Evolutionary conservation across 768 basidiomycete species (phyloP).

Genomic region (Mycena capillaripes): DNA sequence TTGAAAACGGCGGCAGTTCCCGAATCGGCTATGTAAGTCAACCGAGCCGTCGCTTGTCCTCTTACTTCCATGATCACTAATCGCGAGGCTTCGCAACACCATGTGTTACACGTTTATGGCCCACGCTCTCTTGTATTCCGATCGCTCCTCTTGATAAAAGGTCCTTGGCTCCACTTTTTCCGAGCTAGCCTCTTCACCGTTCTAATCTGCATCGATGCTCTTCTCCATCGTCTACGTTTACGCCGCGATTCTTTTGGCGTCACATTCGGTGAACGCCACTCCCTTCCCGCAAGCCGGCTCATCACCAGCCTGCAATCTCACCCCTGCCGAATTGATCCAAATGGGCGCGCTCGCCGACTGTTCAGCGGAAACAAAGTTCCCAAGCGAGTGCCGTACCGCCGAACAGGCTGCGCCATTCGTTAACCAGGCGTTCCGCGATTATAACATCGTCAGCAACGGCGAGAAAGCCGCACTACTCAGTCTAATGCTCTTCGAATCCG

Average conservation of each 20-base stretch:
- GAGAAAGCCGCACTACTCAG: constrained; percentile 42
- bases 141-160: not conserved
- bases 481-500: constrained; percentile 40
- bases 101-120: not conserved
- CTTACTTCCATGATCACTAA: too few relatives aligned
- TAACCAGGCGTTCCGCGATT: constrained; percentile 39
- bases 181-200: not conserved
- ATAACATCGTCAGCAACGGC: constrained; percentile 32
- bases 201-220: not conserved
- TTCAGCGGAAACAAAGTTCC: constrained; percentile 25
- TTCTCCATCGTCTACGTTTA: not conserved
- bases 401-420: constrained; percentile 42
- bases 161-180: not conserved
- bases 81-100: too few relatives aligned
- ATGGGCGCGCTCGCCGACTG: constrained; percentile 38
- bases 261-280: constrained; percentile 12
- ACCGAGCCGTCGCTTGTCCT: too few relatives aligned
- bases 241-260: constrained; percentile 2
- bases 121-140: not conserved
- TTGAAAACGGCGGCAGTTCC: not conserved
- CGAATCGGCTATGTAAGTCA: not conserved
- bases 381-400: constrained; percentile 39
- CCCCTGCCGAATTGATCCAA: constrained; percentile 36
- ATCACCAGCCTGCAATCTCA: constrained; percentile 15
- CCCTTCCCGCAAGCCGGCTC: not conserved